A percentile compares a stretch with the other conserved stretches of the same genome.
phyloP scores from a whole-genome alignment of 2,329 filamentous ascomycete genomes.

The Cercospora sp. region DNA sequence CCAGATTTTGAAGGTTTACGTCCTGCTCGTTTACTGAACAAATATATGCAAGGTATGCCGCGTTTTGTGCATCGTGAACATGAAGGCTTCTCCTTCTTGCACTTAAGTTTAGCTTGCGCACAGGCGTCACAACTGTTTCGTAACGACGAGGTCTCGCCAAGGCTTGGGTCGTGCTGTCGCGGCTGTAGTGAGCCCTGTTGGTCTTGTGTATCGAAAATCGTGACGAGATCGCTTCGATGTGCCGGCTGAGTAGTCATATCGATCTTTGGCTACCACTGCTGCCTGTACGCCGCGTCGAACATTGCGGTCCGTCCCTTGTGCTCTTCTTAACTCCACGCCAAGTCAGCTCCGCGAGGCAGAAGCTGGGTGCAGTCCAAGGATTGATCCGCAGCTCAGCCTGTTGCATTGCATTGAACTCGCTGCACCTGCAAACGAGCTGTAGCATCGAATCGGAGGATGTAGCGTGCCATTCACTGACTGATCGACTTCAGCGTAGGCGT shows the following conservation, averaged over 20 bases:
- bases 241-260: neutral
- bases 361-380: neutral
- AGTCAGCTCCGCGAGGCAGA: neutral
- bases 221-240: neutral
- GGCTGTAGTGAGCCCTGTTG: neutral
- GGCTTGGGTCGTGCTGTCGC: neutral
- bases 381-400: neutral
- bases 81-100: constrained; percentile 1
- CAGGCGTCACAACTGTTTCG: neutral
- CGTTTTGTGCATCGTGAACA: constrained; percentile 3
- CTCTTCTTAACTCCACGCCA: neutral
- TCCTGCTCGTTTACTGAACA: neutral
- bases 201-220: neutral
- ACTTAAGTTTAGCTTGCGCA: neutral
- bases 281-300: neutral
- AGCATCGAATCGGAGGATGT: neutral
- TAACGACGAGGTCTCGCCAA: constrained; percentile 2
- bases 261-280: neutral
- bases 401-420: neutral
- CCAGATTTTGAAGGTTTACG: neutral
- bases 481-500: neutral
- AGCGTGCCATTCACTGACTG: neutral
- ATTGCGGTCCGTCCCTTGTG: neutral
- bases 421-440: neutral
- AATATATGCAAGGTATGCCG: neutral